Evolutionary conservation across 306 rosid species (phyloP).

Genomic region (Astragalus membranaceus): DNA sequence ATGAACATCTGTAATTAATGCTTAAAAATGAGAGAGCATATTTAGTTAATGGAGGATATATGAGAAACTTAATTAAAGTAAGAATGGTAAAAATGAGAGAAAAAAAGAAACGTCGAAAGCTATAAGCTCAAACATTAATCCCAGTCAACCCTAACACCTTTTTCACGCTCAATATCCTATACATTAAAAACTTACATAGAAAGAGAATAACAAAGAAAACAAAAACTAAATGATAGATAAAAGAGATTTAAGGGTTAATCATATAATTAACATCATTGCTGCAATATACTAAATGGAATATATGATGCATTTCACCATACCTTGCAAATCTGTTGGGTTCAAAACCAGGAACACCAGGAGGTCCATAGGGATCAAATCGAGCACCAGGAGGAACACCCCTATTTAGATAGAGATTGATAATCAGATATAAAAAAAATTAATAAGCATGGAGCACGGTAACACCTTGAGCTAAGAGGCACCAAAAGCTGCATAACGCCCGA

Average conservation of each 20-base stretch:
- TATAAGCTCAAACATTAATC: background rate
- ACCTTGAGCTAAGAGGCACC: background rate
- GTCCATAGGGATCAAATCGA: constrained; percentile 86
- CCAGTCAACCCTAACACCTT: background rate
- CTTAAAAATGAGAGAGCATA: no score
- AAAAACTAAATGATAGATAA: background rate
- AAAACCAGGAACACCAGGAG: constrained; percentile 80
- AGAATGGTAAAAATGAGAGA: no score
- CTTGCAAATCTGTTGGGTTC: constrained; percentile 67
- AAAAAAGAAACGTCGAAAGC: no score
- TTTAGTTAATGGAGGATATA: no score
- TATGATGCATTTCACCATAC: constrained; percentile 20
- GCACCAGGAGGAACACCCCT: constrained; percentile 84
- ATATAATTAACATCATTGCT: background rate
- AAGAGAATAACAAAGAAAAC: background rate
- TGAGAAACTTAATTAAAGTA: no score
- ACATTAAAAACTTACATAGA: background rate
- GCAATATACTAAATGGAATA: background rate
- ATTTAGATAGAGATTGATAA: constrained; percentile 19
- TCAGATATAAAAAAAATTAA: background rate
- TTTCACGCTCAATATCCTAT: background rate
- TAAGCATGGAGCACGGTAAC: background rate
- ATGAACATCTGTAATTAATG: no score
- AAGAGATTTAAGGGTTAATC: background rate
- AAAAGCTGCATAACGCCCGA: background rate